These are phyloP conservation scores for Linnemannia hyalina DNA, from an alignment of 192 early-diverging fungal genomes.

Conservation along the genomic window DNA sequence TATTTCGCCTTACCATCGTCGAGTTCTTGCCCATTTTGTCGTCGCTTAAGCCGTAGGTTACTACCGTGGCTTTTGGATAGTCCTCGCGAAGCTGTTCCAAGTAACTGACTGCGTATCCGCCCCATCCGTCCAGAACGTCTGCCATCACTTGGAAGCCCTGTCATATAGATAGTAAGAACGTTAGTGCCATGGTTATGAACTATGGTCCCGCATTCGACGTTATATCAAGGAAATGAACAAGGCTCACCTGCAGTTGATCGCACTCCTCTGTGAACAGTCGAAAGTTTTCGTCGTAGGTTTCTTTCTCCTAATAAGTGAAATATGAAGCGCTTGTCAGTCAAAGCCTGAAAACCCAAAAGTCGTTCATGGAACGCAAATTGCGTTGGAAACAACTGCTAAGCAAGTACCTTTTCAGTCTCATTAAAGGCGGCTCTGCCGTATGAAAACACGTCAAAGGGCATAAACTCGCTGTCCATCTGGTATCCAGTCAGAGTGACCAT, in stretches of 20 bases:
- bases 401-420: conserved; percentile 62
- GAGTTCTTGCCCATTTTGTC: conserved; percentile 24
- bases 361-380: background rate
- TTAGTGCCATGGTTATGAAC: background rate
- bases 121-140: conserved; percentile 74
- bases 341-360: background rate
- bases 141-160: conserved; percentile 82
- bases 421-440: conserved; percentile 61
- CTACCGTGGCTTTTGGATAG: conserved; percentile 73
- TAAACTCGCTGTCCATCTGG: conserved; percentile 59
- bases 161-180: background rate
- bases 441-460: conserved; percentile 67
- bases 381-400: background rate
- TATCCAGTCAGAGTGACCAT: conserved; percentile 56
- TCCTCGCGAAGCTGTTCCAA: conserved; percentile 76
- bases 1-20: conserved; percentile 21
- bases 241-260: conserved; percentile 62
- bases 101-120: conserved; percentile 73
- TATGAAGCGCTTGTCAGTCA: background rate
- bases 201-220: background rate
- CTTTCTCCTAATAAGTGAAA: conserved; percentile 54
- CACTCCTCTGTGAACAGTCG: conserved; percentile 69
- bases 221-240: background rate
- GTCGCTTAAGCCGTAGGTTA: conserved; percentile 68
- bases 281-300: conserved; percentile 67